Conservation (phyloP, 345 rosid species). For the Carallia pectinifolia region DNA sequence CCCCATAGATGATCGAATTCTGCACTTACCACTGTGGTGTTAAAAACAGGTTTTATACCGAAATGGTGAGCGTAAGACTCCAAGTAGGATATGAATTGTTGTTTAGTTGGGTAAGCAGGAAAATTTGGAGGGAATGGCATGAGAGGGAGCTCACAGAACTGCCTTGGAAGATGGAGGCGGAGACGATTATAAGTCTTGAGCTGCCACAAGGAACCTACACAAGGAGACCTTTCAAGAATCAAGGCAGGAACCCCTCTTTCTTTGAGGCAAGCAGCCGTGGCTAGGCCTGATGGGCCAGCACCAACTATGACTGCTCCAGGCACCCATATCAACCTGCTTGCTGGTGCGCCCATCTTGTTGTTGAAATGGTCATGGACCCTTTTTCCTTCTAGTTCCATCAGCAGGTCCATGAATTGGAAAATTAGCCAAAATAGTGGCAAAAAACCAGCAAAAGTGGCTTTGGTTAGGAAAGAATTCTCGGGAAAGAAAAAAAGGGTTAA, state of each 20-base stretch:
- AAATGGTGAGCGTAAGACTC: constrained; percentile 46
- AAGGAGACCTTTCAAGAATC: constrained; percentile 64
- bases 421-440: neutral
- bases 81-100: constrained; percentile 63
- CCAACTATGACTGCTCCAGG: constrained; percentile 72
- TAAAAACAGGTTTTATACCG: constrained; percentile 47
- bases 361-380: constrained; percentile 43
- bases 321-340: constrained; percentile 33
- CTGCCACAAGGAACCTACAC: constrained; percentile 80
- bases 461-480: no score
- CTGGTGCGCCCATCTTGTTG: constrained; percentile 10
- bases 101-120: constrained; percentile 79
- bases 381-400: constrained; percentile 51
- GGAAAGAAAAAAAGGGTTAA: no score
- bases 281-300: constrained; percentile 85
- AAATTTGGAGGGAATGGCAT: constrained; percentile 58
- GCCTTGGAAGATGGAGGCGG: constrained; percentile 83
- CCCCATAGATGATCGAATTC: constrained; percentile 46
- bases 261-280: constrained; percentile 72
- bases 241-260: constrained; percentile 53
- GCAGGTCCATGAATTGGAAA: constrained; percentile 34
- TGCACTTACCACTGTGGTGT: constrained; percentile 52
- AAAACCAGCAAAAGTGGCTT: no score
- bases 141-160: constrained; percentile 72
- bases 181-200: constrained; percentile 86